Base-by-base conservation (phyloP, 2,329 filamentous ascomycete species). In the Colletotrichum gigasporum region DNA sequence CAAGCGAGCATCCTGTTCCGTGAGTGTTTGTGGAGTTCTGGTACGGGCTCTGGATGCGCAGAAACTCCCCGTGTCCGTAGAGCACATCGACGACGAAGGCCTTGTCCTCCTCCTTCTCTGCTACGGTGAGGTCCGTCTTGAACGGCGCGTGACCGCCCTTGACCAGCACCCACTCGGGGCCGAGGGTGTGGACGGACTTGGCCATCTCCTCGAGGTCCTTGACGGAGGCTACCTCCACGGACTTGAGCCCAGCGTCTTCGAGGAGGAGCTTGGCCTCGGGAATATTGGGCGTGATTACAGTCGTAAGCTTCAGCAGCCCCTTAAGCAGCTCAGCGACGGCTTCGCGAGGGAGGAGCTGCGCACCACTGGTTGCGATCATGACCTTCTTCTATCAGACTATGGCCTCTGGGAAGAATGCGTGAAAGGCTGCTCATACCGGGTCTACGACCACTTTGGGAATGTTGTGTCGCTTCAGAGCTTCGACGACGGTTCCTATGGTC, bases 131-230 rank as follows among this genome's bases (percentile, higher is more conserved):
- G 48, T 90, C 86, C 51, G 81, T 83, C 5, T 84, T 89, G 67
- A 98, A 85, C 1, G 95, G 94, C n/a, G 91, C 77, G 78, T 98
- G 96, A 0, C 95, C 95, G 41, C 95, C 95, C 78, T 98, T 98
- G 63, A 97, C 82, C 9, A 98, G 84, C 28, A 97, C 91, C 80
- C 91, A 94, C 68, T 87, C 85, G 0, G 94, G 90, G 0, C 94
- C 94, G 0, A 97, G 80, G 2, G 77, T 74, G 37, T 88, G 86
- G 7, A 97, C 82, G 11, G 80, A 79, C 66, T 85, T 87, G 1
- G 91, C 93, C 32, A 97, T 82, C 1, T 77, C 72, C 69, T 93
- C 88, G 39, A 97, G 77, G 42, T 92, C 92, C 4, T 87, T 81
- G 1, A 93, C 79, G 47, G 80, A 83, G 4, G 82, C 75, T 2